Evolutionary conservation across 805 yeast species (phyloP).

Genomic region (Millerago galiae): DNA sequence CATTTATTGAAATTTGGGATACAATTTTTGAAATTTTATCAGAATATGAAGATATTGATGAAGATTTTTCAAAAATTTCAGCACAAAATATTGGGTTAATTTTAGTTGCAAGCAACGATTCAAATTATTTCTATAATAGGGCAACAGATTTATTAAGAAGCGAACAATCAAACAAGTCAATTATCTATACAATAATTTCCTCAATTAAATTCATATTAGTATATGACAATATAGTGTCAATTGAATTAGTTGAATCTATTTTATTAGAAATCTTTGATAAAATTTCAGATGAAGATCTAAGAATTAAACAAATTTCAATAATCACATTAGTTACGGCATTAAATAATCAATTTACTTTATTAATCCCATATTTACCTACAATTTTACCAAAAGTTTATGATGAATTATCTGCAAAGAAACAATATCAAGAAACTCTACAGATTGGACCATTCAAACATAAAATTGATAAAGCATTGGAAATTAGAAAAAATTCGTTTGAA

Average conservation of each 20-base stretch:
- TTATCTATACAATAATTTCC: slow-evolving; percentile 26
- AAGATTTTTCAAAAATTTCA: slow-evolving; percentile 18
- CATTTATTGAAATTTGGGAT: slow-evolving; percentile 23
- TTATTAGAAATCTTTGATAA: slow-evolving; percentile 18
- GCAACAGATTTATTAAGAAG: slow-evolving; percentile 17
- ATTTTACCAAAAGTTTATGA: slow-evolving; percentile 45
- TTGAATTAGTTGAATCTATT: slow-evolving; percentile 19
- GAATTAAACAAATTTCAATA: slow-evolving; percentile 54
- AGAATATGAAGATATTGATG: slow-evolving; percentile 15
- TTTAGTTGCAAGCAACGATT: slow-evolving; percentile 24
- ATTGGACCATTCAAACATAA: slow-evolving; percentile 87
- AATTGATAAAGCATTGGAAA: slow-evolving; percentile 70
- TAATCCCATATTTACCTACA: slow-evolving; percentile 38
- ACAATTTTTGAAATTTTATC: slow-evolving; percentile 15
- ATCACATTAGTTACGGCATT: slow-evolving; percentile 53
- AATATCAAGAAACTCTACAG: slow-evolving; percentile 57
- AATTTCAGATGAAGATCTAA: slow-evolving; percentile 35
- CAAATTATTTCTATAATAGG: slow-evolving; percentile 24
- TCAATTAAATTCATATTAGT: slow-evolving; percentile 32
- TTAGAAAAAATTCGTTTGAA: slow-evolving; percentile 68
- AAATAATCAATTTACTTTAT: slow-evolving; percentile 45
- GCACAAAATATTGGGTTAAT: slow-evolving; percentile 22
- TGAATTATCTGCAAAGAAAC: slow-evolving; percentile 49
- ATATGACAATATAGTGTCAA: slow-evolving; percentile 22
- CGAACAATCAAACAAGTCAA: slow-evolving; percentile 14